A percentile compares a stretch with the other conserved stretches of the same genome.
Evolutionary conservation across 2,329 filamentous ascomycete genomes (phyloP).

Genomic region (Apiospora pterosperma): DNA sequence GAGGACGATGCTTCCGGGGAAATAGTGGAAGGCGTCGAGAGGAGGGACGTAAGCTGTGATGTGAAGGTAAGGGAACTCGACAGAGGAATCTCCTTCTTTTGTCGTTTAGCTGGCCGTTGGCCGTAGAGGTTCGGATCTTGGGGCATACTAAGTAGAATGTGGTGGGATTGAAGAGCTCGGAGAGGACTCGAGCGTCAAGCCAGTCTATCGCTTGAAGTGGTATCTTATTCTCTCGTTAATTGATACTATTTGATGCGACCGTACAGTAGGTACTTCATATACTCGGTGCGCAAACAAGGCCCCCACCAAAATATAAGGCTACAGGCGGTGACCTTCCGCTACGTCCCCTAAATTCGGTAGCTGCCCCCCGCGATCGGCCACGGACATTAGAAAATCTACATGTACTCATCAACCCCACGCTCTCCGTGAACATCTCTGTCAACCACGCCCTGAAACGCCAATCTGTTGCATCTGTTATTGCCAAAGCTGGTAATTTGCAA

Average conservation of each 20-base stretch:
- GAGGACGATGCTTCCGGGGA: constrained; percentile 34
- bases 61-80: constrained; percentile 78
- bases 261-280: neutral
- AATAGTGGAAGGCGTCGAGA: constrained; percentile 51
- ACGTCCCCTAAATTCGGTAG: neutral
- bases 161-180: neutral
- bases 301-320: neutral
- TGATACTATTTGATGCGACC: neutral
- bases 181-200: neutral
- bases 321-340: neutral
- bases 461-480: neutral
- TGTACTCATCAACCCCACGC: constrained; percentile 17
- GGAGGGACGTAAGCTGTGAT: constrained; percentile 81
- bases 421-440: neutral
- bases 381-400: neutral
- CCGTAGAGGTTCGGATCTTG: constrained; percentile 76
- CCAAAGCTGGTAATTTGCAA: neutral
- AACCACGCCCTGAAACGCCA: neutral
- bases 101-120: constrained; percentile 65
- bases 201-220: no score
- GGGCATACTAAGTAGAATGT: constrained; percentile 44
- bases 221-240: no score
- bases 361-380: neutral
- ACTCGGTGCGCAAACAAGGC: neutral
- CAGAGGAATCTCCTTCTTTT: constrained; percentile 66